Conservation (phyloP, 2,329 filamentous ascomycete species). For the Lachnellula hyalina region DNA sequence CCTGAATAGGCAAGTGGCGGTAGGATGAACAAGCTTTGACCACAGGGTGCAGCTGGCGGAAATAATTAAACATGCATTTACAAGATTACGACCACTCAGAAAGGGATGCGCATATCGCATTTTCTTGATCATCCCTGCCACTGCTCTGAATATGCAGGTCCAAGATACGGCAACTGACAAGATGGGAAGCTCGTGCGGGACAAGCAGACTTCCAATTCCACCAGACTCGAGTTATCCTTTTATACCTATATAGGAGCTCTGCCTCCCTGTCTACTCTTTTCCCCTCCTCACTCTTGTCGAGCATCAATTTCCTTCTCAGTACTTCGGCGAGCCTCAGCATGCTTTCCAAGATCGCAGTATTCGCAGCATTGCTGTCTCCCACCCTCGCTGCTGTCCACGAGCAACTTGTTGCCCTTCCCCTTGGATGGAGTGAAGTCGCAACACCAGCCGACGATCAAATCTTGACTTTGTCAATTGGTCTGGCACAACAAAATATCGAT, state of each 20-base stretch:
- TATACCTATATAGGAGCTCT: neutral
- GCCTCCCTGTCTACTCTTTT: neutral
- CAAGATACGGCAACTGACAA: no score
- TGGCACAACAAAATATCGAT: conserved; percentile 41
- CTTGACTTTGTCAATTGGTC: conserved; percentile 32
- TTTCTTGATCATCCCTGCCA: no score
- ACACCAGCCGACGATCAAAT: conserved; percentile 2
- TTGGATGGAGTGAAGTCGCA: conserved; percentile 14
- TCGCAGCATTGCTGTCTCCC: neutral
- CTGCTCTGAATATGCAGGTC: no score
- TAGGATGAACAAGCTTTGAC: no score
- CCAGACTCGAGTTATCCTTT: no score
- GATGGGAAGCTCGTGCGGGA: no score
- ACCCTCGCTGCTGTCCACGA: conserved; percentile 1
- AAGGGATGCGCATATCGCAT: no score
- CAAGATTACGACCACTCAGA: no score
- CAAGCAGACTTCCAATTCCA: no score
- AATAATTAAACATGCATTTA: no score
- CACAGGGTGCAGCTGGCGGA: no score
- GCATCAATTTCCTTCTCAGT: neutral
- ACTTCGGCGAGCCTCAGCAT: neutral
- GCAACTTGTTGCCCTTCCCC: conserved; percentile 11
- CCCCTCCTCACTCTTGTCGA: neutral
- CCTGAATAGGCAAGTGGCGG: no score
- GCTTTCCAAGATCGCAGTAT: neutral